Base-by-base conservation (phyloP, 1,284 basidiomycete genomes). In the Tylopilus sp. region DNA sequence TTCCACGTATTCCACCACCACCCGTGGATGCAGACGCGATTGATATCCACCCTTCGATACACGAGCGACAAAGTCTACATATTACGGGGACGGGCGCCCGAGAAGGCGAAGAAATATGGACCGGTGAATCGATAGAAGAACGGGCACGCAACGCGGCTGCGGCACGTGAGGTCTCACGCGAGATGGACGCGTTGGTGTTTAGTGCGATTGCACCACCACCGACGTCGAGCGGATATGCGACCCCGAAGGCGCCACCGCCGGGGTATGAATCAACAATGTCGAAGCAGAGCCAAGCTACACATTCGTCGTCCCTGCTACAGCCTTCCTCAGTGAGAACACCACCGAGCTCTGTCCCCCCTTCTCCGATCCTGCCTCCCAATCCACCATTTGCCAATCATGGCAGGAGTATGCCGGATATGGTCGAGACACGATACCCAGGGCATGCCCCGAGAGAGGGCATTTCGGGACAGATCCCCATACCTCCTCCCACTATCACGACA, bases 81-180 rank as follows among this genome's bases (percentile, higher is more conserved):
- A 44, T 40, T 14, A 31, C 18, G 15, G 30, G 15, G n/a, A n/a
- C 20, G 7, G 42, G 36, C 41, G 26, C n/a, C 15, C 35, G 18
- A 21, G 54, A 40, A 33, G 54, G 59, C 6, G 50, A 57, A 2
- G 57, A 60, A 10, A 26, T 18, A 26, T 45, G 37, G 17, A 57
- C 49, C 14, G 53, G 51, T 4, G 62, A 62, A 43, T 56, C 42
- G 2, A 57, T 59, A 0, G 72, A 76, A 15, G 72, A 76, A 52
- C 56, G 64, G 2, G 72, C 72, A 7, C 70, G 78, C 26, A 80
- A 83, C 57, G 79, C 77, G 2, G 84, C 83, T 9, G 85, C 81
- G 18, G 83, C 83, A 4, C 74, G 81, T 15, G 83, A 85, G 62
- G 73, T 89, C 2, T 75, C 77, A 9, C 75, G 77, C 10, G 85